Conservation (phyloP, 2,329 filamentous ascomycete genomes). For the Fusarium transvaalense region DNA sequence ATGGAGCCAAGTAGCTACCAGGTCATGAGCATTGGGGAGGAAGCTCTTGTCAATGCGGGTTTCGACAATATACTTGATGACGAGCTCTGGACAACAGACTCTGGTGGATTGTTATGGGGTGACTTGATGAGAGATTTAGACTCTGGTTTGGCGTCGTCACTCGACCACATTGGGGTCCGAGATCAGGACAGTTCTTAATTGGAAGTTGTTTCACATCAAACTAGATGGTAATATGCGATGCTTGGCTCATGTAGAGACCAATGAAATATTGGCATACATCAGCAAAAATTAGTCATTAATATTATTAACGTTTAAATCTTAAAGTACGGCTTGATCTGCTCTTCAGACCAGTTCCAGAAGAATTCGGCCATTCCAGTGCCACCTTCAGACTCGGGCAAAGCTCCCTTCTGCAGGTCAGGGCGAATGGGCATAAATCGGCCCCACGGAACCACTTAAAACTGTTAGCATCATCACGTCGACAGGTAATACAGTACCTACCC, state of each 20-base stretch:
- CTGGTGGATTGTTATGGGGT: constrained; percentile 39
- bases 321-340: constrained; percentile 51
- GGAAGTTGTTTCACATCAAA: no score
- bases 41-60: constrained; percentile 1
- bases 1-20: constrained; percentile 6
- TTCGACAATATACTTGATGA: constrained; percentile 11
- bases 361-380: constrained; percentile 53
- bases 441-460: constrained; percentile 48
- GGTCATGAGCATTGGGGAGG: constrained; percentile 34
- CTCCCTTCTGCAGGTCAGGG: constrained; percentile 49
- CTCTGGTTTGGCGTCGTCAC: constrained; percentile 41
- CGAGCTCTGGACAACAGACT: constrained; percentile 34
- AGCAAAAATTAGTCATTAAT: not conserved
- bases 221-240: no score
- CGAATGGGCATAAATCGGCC: constrained; percentile 54
- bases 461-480: constrained; percentile 4
- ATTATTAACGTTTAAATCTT: not conserved
- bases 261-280: not conserved
- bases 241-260: not conserved
- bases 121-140: constrained; percentile 43
- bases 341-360: constrained; percentile 59
- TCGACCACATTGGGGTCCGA: constrained; percentile 43
- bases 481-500: constrained; percentile 31
- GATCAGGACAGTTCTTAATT: not conserved
- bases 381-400: constrained; percentile 53